These are phyloP conservation scores for Pseudogymnoascus sp. DNA, from an alignment of 2,329 filamentous ascomycete species.

Conservation along the genomic window DNA sequence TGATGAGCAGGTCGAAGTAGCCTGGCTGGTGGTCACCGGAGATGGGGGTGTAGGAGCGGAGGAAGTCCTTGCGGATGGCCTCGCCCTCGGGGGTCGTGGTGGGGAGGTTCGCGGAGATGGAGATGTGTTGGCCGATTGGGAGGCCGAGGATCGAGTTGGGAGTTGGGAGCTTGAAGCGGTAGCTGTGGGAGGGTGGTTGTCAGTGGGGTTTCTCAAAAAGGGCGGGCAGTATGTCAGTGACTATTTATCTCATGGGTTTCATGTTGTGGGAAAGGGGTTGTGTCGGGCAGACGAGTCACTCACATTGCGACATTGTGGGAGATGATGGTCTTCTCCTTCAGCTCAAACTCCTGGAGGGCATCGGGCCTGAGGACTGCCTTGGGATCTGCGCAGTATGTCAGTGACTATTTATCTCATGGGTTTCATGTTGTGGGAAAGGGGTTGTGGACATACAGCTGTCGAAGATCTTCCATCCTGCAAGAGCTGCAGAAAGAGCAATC, in stretches of 20 bases:
- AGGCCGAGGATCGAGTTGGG: conserved; percentile 79
- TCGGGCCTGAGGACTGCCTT: conserved; percentile 80
- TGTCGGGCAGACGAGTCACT: conserved; percentile 26
- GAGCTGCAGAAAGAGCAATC: conserved; percentile 51
- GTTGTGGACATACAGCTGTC: conserved; percentile 47
- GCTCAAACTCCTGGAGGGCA: conserved; percentile 82
- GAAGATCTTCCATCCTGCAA: conserved; percentile 65
- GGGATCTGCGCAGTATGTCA: conserved; percentile 22
- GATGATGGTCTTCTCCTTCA: conserved; percentile 89
- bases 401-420: not conserved
- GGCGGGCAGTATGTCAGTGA: not conserved
- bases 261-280: not conserved
- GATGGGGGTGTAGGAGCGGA: conserved; percentile 88
- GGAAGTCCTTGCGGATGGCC: conserved; percentile 60
- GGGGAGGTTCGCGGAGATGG: conserved; percentile 68
- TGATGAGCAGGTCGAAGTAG: conserved; percentile 94
- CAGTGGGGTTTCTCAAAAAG: conserved; percentile 11
- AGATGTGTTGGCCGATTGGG: conserved; percentile 98
- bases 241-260: not conserved
- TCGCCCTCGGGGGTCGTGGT: conserved; percentile 52
- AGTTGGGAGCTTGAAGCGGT: conserved; percentile 81
- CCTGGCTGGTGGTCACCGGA: conserved; percentile 82
- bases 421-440: not conserved
- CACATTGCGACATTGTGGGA: conserved; percentile 98
- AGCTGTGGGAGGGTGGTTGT: conserved; percentile 41